These are phyloP conservation scores for Sugiyamaella paludigena DNA, from an alignment of 1,139 yeast species.

Conservation along the genomic window DNA sequence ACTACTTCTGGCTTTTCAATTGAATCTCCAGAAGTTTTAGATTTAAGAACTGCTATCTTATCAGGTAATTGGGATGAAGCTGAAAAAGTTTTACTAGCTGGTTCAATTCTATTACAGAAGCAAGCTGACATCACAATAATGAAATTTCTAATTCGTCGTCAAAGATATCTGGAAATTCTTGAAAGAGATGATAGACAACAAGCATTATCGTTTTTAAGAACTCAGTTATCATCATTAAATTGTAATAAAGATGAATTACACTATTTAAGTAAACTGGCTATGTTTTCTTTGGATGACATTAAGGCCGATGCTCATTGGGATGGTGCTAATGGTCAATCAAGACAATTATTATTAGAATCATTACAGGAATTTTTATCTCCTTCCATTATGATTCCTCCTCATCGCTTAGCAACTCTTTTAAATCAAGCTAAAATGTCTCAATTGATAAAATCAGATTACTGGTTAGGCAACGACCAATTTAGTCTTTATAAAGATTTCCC, in stretches of 20 bases:
- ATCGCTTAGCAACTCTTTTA: constrained; percentile 50
- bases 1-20: constrained; percentile 43
- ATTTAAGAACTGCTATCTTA: constrained; percentile 42
- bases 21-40: constrained; percentile 39
- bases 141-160: constrained; percentile 35
- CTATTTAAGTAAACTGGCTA: constrained; percentile 38
- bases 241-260: constrained; percentile 32
- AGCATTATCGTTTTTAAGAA: constrained; percentile 48
- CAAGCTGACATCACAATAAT: constrained; percentile 24
- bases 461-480: constrained; percentile 27
- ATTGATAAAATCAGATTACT: constrained; percentile 43
- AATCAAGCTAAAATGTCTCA: constrained; percentile 53
- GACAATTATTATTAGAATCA: constrained; percentile 44
- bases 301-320: constrained; percentile 40
- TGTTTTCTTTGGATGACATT: constrained; percentile 38
- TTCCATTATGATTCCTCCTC: constrained; percentile 51
- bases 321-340: constrained; percentile 41
- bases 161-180: constrained; percentile 36
- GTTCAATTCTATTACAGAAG: constrained; percentile 33
- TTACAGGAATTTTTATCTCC: constrained; percentile 51
- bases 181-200: constrained; percentile 33
- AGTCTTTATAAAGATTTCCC: constrained; percentile 37
- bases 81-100: constrained; percentile 33
- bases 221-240: constrained; percentile 20
- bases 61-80: constrained; percentile 47